Percentiles rank a stretch among this genome's conserved stretches.
Conservation (phyloP, 352 stramenopile genomes). For the Pythium monospermum region DNA sequence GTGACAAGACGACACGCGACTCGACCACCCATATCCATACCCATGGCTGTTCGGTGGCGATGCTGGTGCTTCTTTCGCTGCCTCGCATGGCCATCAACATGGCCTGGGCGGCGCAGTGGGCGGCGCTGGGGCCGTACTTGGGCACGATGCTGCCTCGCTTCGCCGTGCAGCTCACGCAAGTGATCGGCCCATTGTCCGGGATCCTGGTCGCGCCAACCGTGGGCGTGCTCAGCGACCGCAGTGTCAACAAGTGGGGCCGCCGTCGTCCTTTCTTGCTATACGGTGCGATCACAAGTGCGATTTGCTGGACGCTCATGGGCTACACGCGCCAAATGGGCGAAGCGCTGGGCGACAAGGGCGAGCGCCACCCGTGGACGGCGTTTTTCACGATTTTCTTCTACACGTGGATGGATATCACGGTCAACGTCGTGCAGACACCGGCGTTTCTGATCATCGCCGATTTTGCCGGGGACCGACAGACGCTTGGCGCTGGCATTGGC, state of each 20-base stretch:
- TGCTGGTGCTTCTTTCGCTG: slow-evolving; percentile 64
- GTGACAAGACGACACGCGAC: neutral
- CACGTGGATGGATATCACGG: slow-evolving; percentile 80
- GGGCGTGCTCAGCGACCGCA: slow-evolving; percentile 64
- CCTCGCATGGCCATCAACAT: slow-evolving; percentile 75
- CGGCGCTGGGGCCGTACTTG: slow-evolving; percentile 60
- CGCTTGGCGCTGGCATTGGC: slow-evolving; percentile 50
- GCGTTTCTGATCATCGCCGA: slow-evolving; percentile 69
- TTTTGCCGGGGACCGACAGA: slow-evolving; percentile 70
- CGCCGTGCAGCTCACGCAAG: slow-evolving; percentile 69
- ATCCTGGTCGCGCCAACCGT: slow-evolving; percentile 66
- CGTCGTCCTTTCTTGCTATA: slow-evolving; percentile 60
- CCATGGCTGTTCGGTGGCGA: slow-evolving; percentile 47
- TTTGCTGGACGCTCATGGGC: slow-evolving; percentile 69
- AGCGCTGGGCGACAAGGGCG: slow-evolving; percentile 43
- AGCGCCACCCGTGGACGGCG: slow-evolving; percentile 46
- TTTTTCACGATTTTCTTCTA: slow-evolving; percentile 70
- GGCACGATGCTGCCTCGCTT: slow-evolving; percentile 57
- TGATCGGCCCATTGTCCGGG: slow-evolving; percentile 64
- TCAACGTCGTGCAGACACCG: slow-evolving; percentile 73
- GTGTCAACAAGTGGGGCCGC: slow-evolving; percentile 44
- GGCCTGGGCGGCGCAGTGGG: slow-evolving; percentile 76
- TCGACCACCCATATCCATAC: neutral
- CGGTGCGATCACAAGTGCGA: slow-evolving; percentile 51
- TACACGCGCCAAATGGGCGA: slow-evolving; percentile 63